Percentiles rank a stretch among this genome's conserved stretches.
Evolutionary conservation across 176 grass and related monocot genomes (phyloP).

Genomic region (Triticum monococcum): DNA sequence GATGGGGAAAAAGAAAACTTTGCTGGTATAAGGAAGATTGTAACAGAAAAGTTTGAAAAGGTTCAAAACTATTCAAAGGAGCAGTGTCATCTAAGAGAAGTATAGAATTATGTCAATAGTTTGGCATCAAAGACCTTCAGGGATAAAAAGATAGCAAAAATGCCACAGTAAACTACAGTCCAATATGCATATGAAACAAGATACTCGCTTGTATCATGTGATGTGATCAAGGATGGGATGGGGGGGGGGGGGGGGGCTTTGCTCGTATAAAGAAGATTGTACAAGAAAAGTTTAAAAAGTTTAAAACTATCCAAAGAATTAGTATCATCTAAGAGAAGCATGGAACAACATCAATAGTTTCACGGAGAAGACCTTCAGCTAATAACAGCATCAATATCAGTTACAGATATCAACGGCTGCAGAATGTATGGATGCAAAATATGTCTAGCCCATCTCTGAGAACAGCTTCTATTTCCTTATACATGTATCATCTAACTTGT

Average conservation of each 20-base stretch:
- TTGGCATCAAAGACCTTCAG: background rate
- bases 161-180: background rate
- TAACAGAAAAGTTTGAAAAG: background rate
- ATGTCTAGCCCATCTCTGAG: background rate
- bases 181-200: background rate
- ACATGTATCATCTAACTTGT: background rate
- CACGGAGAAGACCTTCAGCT: background rate
- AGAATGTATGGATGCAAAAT: background rate
- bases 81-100: background rate
- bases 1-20: background rate
- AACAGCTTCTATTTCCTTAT: background rate
- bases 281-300: no score
- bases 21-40: background rate
- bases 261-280: background rate
- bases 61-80: background rate
- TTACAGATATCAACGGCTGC: background rate
- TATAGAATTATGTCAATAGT: background rate
- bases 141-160: constrained; percentile 19
- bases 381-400: background rate
- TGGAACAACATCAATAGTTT: background rate
- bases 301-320: background rate
- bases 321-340: background rate
- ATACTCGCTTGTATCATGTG: no score
- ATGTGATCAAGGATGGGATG: background rate
- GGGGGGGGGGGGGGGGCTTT: background rate